These are phyloP conservation scores for Globisporangium sylvaticum DNA, from an alignment of 352 stramenopile species.

Conservation along the genomic window DNA sequence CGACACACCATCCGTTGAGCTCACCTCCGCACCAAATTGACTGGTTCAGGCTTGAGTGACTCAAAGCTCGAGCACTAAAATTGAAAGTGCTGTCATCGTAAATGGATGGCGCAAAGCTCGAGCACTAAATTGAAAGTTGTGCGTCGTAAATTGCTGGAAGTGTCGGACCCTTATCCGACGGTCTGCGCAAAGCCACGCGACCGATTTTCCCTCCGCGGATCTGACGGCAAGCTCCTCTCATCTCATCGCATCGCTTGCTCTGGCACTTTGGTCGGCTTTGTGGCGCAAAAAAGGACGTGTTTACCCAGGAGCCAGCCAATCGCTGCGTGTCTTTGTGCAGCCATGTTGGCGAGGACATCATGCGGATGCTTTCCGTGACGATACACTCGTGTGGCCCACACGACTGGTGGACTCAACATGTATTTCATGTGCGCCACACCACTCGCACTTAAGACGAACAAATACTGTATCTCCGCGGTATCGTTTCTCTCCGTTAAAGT, in stretches of 20 bases:
- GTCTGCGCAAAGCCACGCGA: constrained; percentile 11
- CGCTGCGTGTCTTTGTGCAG: constrained; percentile 8
- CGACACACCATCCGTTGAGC: too few species aligned
- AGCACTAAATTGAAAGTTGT: not conserved
- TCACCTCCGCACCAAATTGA: too few species aligned
- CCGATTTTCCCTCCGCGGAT: not conserved
- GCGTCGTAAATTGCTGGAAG: too few species aligned
- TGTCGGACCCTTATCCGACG: not conserved
- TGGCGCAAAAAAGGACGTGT: not conserved
- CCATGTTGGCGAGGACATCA: not conserved
- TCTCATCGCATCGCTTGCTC: not conserved
- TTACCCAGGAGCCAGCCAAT: constrained; percentile 8
- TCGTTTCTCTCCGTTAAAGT: not conserved
- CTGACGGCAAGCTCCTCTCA: not conserved
- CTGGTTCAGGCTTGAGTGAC: too few species aligned
- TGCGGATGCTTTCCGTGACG: not conserved
- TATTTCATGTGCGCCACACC: not conserved
- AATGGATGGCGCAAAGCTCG: not conserved
- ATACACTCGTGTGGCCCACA: not conserved
- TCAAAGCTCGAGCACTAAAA: not conserved
- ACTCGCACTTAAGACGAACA: not conserved
- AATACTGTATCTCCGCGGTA: not conserved
- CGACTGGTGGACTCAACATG: not conserved
- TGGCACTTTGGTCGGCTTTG: not conserved
- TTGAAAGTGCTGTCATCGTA: not conserved